Conservation (phyloP, 1,284 basidiomycete genomes). For the Athelia psychrophila region DNA sequence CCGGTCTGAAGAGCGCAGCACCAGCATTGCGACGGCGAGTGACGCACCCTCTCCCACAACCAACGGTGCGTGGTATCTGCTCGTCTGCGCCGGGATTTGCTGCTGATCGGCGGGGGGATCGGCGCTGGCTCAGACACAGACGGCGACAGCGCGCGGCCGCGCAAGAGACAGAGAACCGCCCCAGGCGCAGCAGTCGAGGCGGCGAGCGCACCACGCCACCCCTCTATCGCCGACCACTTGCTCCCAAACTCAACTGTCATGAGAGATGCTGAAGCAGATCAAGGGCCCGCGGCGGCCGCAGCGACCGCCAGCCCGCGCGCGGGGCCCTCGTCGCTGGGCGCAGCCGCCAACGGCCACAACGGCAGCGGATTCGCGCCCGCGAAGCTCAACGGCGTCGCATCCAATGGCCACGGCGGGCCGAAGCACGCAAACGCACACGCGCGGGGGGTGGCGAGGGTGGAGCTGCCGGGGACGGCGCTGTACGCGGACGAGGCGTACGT, state of each 20-base stretch:
- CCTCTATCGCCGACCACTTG: slow-evolving; percentile 2
- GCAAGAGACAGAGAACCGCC: slow-evolving; percentile 65
- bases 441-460: slow-evolving; percentile 51
- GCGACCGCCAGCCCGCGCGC: slow-evolving; percentile 46
- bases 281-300: slow-evolving; percentile 44
- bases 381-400: slow-evolving; percentile 32
- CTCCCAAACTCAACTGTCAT: slow-evolving; percentile 36
- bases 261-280: slow-evolving; percentile 57
- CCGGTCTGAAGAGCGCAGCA: neutral
- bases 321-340: slow-evolving; percentile 48
- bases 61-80: neutral
- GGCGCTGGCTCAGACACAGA: slow-evolving; percentile 28
- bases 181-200: slow-evolving; percentile 21
- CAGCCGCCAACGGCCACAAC: slow-evolving; percentile 41
- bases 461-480: slow-evolving; percentile 65
- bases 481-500: slow-evolving; percentile 70
- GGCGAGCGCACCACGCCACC: slow-evolving; percentile 19
- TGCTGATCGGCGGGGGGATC: neutral
- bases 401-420: slow-evolving; percentile 26
- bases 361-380: slow-evolving; percentile 22
- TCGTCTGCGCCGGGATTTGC: neutral
- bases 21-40: neutral
- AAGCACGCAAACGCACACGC: slow-evolving; percentile 48
- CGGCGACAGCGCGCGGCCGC: slow-evolving; percentile 50
- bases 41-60: neutral